Evolutionary conservation across 106 monocot species (phyloP), one percentile per base, ranked within the genome.

Genomic region (Vanilla planifolia): DNA sequence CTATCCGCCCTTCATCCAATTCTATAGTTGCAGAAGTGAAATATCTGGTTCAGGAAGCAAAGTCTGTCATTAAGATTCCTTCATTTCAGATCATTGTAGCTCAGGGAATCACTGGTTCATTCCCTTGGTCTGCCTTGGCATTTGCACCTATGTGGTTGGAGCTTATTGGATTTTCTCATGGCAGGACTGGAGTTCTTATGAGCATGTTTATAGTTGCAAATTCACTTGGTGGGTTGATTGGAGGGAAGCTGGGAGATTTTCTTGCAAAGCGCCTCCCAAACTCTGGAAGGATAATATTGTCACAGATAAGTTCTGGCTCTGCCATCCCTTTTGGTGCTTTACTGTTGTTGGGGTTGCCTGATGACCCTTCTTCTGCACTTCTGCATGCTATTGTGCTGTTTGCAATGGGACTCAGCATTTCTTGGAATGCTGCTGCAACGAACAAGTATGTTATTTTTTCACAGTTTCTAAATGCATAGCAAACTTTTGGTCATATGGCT

Each of bases 111-210:
- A 80, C 83, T 14, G 94, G 94, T 3, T 89, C 89, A 28, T 89
- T 94, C 52, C 94, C 94, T 1, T 94, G 94, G 94, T 89, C 94
- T 2, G 85, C 94, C 8, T 44, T 94, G 11, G 59, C 94, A 10
- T 94, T 94, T 60, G 77, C 85, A 19, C 83, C 94, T 0, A 73
- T 94, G 85, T 94, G 89, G 94, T 53, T 94, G 46, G 94, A 94
- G 82, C 77, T 94, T 3, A 75, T 85, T 23, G 94, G 94, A 0
- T 94, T 94, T 57, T 83, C 85, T n/a, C 94, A 94, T 56, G 26
- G 48, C 14, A 30, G 22, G 17, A 94, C 94, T 0, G 85, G 77
- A 19, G 27, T 80, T 19, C 75, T 94, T 16, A 86, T 80, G 82
- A 62, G 70, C 6, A 24, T 78, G 48, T 89, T 94, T 63, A 50